Conservation (phyloP, 257 asterid genomes). For the Paulownia fortunei region DNA sequence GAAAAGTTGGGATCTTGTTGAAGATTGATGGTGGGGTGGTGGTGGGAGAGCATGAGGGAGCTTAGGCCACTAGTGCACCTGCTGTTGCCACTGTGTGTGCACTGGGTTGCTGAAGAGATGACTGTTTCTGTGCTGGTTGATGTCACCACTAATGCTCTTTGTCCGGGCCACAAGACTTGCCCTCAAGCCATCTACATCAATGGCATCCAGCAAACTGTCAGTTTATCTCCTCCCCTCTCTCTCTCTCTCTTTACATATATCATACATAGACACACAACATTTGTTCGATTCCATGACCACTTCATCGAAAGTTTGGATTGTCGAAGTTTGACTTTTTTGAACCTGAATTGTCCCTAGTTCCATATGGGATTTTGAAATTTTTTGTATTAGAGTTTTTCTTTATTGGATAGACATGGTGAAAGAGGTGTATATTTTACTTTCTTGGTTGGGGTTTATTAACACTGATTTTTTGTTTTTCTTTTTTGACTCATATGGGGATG, state of each 20-base stretch:
- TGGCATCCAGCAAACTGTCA: conserved; percentile 91
- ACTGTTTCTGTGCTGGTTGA: conserved; percentile 87
- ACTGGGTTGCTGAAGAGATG: conserved; percentile 96
- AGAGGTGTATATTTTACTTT: neutral
- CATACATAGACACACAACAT: neutral
- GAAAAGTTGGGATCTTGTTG: conserved; percentile 24
- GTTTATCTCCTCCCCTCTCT: neutral
- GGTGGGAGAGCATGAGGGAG: conserved; percentile 51
- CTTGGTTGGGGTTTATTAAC: neutral
- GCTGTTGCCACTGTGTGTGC: conserved; percentile 72
- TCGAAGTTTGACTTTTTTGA: conserved; percentile 24
- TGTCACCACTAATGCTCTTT: conserved; percentile 85
- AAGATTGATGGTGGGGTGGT: conserved; percentile 35
- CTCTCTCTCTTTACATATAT: neutral
- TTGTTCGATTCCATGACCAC: neutral
- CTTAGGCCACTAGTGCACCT: conserved; percentile 66
- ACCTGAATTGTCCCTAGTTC: neutral
- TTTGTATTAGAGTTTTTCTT: neutral
- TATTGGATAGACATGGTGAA: neutral
- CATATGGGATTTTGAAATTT: neutral
- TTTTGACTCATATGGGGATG: neutral
- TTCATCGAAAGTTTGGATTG: neutral
- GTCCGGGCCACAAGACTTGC: conserved; percentile 69
- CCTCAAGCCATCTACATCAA: conserved; percentile 78
- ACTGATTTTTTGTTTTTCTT: neutral